These are phyloP conservation scores for Mycena sp. DNA, from an alignment of 1,284 basidiomycete genomes.

Conservation along the genomic window DNA sequence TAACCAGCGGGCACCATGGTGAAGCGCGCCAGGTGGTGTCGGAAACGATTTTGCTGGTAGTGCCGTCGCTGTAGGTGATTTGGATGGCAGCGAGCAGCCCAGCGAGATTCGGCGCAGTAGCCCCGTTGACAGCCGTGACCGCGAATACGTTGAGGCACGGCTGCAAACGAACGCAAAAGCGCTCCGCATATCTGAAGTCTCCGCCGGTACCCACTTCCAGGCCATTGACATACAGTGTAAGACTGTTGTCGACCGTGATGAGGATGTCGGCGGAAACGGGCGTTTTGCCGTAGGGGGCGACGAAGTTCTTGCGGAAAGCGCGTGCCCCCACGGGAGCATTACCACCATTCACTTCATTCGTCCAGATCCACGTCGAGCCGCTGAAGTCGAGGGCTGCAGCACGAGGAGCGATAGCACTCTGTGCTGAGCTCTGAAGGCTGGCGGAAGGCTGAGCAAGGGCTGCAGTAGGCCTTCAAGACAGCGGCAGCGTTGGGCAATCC, in stretches of 20 bases:
- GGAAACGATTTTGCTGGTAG: slow-evolving; percentile 24
- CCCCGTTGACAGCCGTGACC: slow-evolving; percentile 24
- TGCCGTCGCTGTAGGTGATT: slow-evolving; percentile 30
- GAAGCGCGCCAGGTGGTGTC: slow-evolving; percentile 27
- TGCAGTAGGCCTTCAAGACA: too few relatives aligned
- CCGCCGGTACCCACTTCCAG: slow-evolving; percentile 15
- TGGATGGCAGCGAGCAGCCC: slow-evolving; percentile 26
- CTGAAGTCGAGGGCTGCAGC: slow-evolving; percentile 13
- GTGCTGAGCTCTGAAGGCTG: background rate
- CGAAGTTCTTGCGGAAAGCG: slow-evolving; percentile 23
- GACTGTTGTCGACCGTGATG: slow-evolving; percentile 15
- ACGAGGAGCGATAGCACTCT: background rate
- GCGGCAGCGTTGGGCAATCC: too few relatives aligned
- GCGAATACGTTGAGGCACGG: slow-evolving; percentile 28
- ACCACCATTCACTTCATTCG: slow-evolving; percentile 16
- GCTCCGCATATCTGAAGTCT: slow-evolving; percentile 14
- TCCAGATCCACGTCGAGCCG: slow-evolving; percentile 27
- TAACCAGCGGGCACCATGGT: slow-evolving; percentile 29
- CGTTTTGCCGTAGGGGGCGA: slow-evolving; percentile 15
- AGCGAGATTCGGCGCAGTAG: slow-evolving; percentile 15
- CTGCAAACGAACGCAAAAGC: slow-evolving; percentile 17
- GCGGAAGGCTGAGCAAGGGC: too few relatives aligned
- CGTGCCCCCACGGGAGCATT: slow-evolving; percentile 14
- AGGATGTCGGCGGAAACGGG: slow-evolving; percentile 19
- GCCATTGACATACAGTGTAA: slow-evolving; percentile 29